These are phyloP conservation scores for Vitis vinifera DNA, from an alignment of 164 flowering plant genomes.

Conservation along the genomic window DNA sequence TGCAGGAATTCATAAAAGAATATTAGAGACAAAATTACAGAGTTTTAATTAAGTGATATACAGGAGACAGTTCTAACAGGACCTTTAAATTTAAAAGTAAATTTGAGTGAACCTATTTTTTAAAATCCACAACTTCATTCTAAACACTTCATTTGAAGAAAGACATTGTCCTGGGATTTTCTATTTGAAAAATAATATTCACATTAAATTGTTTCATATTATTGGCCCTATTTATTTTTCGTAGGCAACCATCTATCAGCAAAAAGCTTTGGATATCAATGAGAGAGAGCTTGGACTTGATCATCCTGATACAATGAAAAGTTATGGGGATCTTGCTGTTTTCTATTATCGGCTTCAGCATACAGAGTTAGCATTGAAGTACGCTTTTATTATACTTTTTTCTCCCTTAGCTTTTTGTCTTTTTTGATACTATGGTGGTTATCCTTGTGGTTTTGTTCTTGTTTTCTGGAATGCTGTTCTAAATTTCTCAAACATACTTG, in stretches of 20 bases:
- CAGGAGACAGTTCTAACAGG: no score
- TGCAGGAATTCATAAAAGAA: no score
- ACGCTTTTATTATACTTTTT: slow-evolving; percentile 22
- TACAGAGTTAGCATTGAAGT: slow-evolving; percentile 93
- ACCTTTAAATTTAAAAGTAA: no score
- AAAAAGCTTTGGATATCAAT: slow-evolving; percentile 92
- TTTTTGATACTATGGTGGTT: neutral
- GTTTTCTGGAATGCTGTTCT: no score
- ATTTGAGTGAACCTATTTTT: no score
- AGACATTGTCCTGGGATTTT: neutral
- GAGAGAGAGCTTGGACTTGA: slow-evolving; percentile 98
- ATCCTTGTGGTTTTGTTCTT: neutral
- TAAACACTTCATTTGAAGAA: no score
- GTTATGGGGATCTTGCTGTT: slow-evolving; percentile 95
- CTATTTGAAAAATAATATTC: neutral
- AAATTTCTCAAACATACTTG: no score
- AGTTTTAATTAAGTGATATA: no score
- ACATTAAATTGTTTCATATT: neutral
- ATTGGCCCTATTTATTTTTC: slow-evolving; percentile 7
- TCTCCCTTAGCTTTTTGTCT: no score
- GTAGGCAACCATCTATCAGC: slow-evolving; percentile 94
- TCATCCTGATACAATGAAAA: slow-evolving; percentile 98
- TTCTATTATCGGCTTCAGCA: slow-evolving; percentile 95
- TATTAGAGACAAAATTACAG: no score
- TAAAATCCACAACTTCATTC: no score